Base-by-base conservation (phyloP, 2,329 filamentous ascomycete genomes). In the Penicillium sp. region DNA sequence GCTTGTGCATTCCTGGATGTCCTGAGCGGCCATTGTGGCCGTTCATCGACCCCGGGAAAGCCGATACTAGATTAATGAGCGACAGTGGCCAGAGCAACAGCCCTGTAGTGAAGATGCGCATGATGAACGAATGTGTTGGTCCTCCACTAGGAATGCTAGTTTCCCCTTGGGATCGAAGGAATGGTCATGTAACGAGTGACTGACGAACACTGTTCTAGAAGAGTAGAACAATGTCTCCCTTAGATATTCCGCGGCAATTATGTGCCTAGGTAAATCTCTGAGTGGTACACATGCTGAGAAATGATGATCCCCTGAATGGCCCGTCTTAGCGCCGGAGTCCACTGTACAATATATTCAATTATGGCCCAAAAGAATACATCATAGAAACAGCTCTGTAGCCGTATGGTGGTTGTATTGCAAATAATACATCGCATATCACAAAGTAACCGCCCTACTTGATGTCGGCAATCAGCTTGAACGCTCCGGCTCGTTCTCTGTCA, bases 1-100 rank as follows among this genome's bases (percentile, higher is more conserved):
- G 31, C 25, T 64, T 67, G 31, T 64, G 60, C 29, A 60, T 19
- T 5, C 23, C 44, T 25, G 45, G 56, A 25, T 64, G 63, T 1
- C 19, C 47, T 6, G 45, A 31, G 13, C 50, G 42, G 4, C 44
- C 5, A 33, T 33, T 54, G 19, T 62, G 51, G 17, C 23, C 17
- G 3, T 6, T 36, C 35, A 53, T 42, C 17, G 59, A 41, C 3
- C 55, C 60, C 0, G 63, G 56, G 36, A 67, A 64, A 3, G 53
- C 61, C 6, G 41, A 36, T 6, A 51, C 60, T 21, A 47, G 23
- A 9, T 27, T 33, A 42, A 59, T 31, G 3, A 64, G 52, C 8
- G 61, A 57, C 4, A 61, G 44, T 43, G 47, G 56, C 44, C 52
- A 64, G 38, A 63, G 36, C 41, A 63, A 23, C 13, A 57, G 50